Evolutionary conservation across 768 basidiomycete genomes (phyloP), one percentile per base, ranked within the genome.

Genomic region (Termitomyces heimii): DNA sequence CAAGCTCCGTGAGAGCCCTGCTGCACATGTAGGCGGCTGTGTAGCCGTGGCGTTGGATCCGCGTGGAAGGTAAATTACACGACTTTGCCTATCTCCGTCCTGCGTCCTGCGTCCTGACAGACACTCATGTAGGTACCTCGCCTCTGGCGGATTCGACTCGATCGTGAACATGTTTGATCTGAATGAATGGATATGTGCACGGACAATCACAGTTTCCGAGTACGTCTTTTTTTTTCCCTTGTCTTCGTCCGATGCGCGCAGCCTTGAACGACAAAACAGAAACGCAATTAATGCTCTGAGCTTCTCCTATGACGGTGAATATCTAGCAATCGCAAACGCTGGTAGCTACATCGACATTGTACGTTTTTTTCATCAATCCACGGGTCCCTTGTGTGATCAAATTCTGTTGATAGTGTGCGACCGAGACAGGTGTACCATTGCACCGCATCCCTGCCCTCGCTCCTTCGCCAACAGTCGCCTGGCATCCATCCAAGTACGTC

Each of bases 231-330:
- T 3, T 10, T n/a, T 39, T 18, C 7, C 14, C 44, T 24, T 16
- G 32, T 24, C 6, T 3, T 60, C 42, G 5, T 3, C 6, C 31
- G 2, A 28, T 32, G 7, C 31, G n/a, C 39, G 43, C 35, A 31
- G 39, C 42, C 53, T 22, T 46, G 20, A 47, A 43, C 32, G n/a
- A 58, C 54, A 53, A 26, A 13, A 56, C 63, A 91, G 90, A 55
- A 75, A 90, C 65, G 77, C 83, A 22, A 88, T 91, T 64, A 88
- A 81, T 58, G 79, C 81, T 20, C 70, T 92, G 20, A 89, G 86
- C 67, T 93, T 91, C 76, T 92, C 89, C 13, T 78, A 86, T 60
- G 90, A 92, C 62, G 90, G 90, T 34, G 90, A 93, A 74, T 92
- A 85, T 65, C 69, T 92, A 46, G 90, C 90, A 18, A 85, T 91